Base-by-base conservation (phyloP, 2,329 filamentous ascomycete genomes). In the Colletotrichum sublineola region DNA sequence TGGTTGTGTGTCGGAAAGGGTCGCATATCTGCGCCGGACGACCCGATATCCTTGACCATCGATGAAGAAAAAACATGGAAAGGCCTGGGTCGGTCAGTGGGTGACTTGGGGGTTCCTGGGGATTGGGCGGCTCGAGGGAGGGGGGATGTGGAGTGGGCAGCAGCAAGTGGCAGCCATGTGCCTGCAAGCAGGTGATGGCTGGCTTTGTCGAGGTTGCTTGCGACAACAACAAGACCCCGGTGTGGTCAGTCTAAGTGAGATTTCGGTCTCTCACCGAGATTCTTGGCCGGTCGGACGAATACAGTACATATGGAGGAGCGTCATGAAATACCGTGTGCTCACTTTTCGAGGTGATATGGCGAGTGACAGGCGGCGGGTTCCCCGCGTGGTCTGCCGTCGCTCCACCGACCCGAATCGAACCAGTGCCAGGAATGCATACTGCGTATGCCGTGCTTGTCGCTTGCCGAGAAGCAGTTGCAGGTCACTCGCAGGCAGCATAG, bases 181-280 rank as follows among this genome's bases (percentile, higher is more conserved):
- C 52, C 42, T 56, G 67, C n/a, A 68, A 60, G 67, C n/a, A 68
- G 67, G 36, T 64, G 58, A 64, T 42, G 50, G 7, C 7, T n/a
- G 20, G 44, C 14, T 42, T 68, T 38, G 5, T 38, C 36, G 36
- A 7, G 33, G 14, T 9, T 42, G 52, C 52, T 36, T 50, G 15
- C n/a, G 31, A 31, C 29, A 20, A 18, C 24, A 18, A 14, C 12
- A 18, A n/a, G 24, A 40, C n/a, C 40, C 11, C 33, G 24, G 61
- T 52, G 46, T 31, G 14, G 36, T 40, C n/a, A 9, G 48, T 29
- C 29, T 36, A 29, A 6, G 31, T 44, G n/a, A 44, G 61, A 20
- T n/a, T 58, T 63, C 58, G 52, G 65, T 68, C 24, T 57, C 57
- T 62, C 57, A 58, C 69, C 58, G 69, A 68, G 50, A 12, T 31